Base-by-base conservation (phyloP, 2,329 filamentous ascomycete genomes). In the Sarocladium strictum region DNA sequence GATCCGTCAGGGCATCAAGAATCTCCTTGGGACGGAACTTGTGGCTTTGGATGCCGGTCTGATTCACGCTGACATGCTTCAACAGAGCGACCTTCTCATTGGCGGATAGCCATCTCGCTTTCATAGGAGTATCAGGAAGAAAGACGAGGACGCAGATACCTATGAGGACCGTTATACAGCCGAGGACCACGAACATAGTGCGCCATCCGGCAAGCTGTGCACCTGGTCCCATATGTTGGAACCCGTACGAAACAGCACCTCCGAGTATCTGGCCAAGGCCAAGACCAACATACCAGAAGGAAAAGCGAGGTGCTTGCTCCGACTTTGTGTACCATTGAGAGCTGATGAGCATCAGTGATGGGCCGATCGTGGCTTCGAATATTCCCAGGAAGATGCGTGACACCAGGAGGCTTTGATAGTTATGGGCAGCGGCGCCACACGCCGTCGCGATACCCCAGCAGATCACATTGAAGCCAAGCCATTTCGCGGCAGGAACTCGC, bases 161-260 rank as follows among this genome's bases (percentile, higher is more conserved):
- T 5, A 71, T 62, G 6, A 62, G 15, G 3, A 71, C 64, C 2
- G 70, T 73, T 23, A 70, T 70, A 3, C 74, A 71, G 9, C 86
- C 86, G 61, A 89, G 83, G 12, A 85, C 78, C 47, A 89, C 81
- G 66, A 89, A 89, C 23, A 89, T 76, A 79, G 80, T 85, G 5
- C 83, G 73, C 85, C 85, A 90, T 3, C 85, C 85, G n/a, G 80
- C 72, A 2, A 78, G 76, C 1, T 73, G 66, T 2, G 85, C 69
- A 1, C 81, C 84, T 3, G 69, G 69, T 1, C 60, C 73, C 67
- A 75, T 69, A 11, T 80, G 75, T 62, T 83, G 80, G 64, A 82
- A 83, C 40, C 69, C 80, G 58, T 76, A 84, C 0, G 81, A 83
- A 50, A 90, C 85, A 5, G 83, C 78, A 1, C 81, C 81, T 2